These are phyloP conservation scores for Backusella sp. DNA, from an alignment of 192 early-diverging fungal genomes.

Conservation along the genomic window DNA sequence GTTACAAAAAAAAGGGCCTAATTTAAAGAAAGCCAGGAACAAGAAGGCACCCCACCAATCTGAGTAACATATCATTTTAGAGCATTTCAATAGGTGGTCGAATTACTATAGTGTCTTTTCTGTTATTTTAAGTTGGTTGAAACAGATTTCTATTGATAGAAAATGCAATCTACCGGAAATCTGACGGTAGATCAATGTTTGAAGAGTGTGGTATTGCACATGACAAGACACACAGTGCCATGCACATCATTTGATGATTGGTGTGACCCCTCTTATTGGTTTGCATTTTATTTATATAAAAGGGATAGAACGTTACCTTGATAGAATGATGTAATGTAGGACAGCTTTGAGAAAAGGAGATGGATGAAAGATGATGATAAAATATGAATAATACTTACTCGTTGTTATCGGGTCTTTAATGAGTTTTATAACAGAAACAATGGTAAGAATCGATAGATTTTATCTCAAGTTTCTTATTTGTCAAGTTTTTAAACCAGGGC, in stretches of 20 bases:
- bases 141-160: background rate
- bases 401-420: background rate
- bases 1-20: background rate
- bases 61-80: slow-evolving; percentile 5
- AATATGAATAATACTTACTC: background rate
- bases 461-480: background rate
- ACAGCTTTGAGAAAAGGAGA: background rate
- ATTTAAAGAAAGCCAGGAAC: slow-evolving; percentile 7
- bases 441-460: background rate
- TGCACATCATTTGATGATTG: background rate
- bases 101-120: background rate
- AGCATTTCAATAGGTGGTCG: background rate
- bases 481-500: slow-evolving; percentile 1
- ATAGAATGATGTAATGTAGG: background rate
- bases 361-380: background rate
- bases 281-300: background rate
- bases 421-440: background rate
- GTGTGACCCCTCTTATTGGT: background rate
- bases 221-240: background rate
- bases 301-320: background rate
- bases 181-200: background rate
- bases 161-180: background rate
- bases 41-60: background rate
- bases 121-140: background rate
- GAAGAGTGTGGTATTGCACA: background rate